These are phyloP conservation scores for Ophiorrhiza pumila DNA, from an alignment of 257 asterid species.

Conservation along the genomic window DNA sequence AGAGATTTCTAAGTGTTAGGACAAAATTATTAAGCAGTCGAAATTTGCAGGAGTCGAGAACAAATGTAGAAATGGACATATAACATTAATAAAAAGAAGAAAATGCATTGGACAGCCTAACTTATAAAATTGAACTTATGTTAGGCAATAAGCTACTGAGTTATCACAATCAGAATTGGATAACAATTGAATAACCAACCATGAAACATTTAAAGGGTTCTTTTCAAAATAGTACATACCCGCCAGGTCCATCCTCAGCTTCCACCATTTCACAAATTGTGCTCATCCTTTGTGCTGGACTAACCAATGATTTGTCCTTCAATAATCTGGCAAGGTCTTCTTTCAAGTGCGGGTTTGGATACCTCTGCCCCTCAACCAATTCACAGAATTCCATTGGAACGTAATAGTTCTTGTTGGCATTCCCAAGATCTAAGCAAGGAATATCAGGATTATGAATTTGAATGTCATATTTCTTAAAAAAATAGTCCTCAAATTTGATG, in stretches of 20 bases:
- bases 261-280: slow-evolving; percentile 46
- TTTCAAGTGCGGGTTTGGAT: slow-evolving; percentile 51
- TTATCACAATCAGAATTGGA: too few relatives aligned
- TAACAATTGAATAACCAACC: too few relatives aligned
- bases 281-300: slow-evolving; percentile 38
- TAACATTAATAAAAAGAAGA: not conserved
- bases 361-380: slow-evolving; percentile 63
- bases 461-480: slow-evolving; percentile 46
- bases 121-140: not conserved
- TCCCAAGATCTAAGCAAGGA: slow-evolving; percentile 61
- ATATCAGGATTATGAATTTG: slow-evolving; percentile 36
- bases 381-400: slow-evolving; percentile 72
- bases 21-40: too few relatives aligned
- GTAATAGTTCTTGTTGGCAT: slow-evolving; percentile 34
- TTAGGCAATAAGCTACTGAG: not conserved
- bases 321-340: slow-evolving; percentile 10
- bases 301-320: slow-evolving; percentile 38
- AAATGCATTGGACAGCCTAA: not conserved
- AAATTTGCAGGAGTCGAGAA: not conserved
- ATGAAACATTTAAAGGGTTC: not conserved
- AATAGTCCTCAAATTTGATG: slow-evolving; percentile 40
- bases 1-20: not conserved
- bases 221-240: slow-evolving; percentile 37
- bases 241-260: slow-evolving; percentile 68
- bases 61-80: not conserved